Evolutionary conservation across 106 monocot species (phyloP).

Genomic region (Phalaenopsis aphrodite): DNA sequence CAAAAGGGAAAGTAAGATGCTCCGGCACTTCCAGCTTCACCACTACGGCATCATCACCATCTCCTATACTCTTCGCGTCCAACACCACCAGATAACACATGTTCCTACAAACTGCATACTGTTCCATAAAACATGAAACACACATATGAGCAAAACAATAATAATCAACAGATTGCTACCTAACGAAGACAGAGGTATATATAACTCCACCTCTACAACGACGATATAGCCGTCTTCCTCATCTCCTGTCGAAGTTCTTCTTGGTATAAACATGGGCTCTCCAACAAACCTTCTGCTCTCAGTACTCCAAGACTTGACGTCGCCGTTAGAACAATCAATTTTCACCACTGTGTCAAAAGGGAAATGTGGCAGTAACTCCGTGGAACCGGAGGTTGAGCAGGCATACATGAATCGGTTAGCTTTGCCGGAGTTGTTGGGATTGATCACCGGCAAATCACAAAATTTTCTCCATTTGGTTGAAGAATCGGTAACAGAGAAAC

Average conservation of each 20-base stretch:
- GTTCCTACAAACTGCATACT: conserved; percentile 75
- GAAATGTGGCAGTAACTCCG: conserved; percentile 30
- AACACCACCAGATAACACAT: conserved; percentile 69
- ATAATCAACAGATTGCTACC: too few species aligned
- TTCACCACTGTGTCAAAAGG: conserved; percentile 72
- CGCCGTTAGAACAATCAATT: conserved; percentile 27
- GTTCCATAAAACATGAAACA: conserved; percentile 4
- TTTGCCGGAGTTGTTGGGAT: conserved; percentile 9
- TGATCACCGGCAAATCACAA: neutral
- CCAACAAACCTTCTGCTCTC: conserved; percentile 58
- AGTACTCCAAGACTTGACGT: conserved; percentile 42
- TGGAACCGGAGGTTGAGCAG: neutral
- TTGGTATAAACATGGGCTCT: conserved; percentile 65
- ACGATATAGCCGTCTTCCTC: conserved; percentile 75
- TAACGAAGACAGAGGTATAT: too few species aligned
- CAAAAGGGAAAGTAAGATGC: conserved; percentile 62
- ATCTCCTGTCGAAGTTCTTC: conserved; percentile 16
- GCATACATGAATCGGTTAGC: neutral
- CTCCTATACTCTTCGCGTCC: conserved; percentile 62
- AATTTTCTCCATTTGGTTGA: neutral
- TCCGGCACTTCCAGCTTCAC: conserved; percentile 79
- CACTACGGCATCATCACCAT: conserved; percentile 35
- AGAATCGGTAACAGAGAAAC: too few species aligned
- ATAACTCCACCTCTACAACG: conserved; percentile 45
- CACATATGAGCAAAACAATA: neutral